Evolutionary conservation across 192 early-diverging fungal genomes (phyloP).

Genomic region (Coemansia aciculifera): DNA sequence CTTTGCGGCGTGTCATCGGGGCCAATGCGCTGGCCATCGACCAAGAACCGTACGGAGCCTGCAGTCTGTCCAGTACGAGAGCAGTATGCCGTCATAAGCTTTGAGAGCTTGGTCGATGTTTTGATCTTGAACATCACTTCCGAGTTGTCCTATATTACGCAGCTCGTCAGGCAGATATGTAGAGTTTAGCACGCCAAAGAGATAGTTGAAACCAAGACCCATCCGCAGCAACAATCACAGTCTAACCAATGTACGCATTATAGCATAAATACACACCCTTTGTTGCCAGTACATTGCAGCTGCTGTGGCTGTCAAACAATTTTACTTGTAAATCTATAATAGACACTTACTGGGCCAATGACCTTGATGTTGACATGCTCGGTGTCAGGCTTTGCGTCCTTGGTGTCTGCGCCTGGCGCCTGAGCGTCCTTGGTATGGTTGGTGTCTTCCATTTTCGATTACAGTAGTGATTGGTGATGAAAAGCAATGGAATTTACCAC

Average conservation of each 20-base stretch:
- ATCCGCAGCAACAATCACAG: background rate
- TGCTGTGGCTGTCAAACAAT: background rate
- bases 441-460: background rate
- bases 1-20: slow-evolving; percentile 80
- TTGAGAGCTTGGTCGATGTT: slow-evolving; percentile 82
- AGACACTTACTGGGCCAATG: slow-evolving; percentile 72
- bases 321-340: background rate
- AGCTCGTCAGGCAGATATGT: background rate
- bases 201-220: background rate
- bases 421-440: slow-evolving; percentile 4
- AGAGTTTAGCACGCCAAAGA: background rate
- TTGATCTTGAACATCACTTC: slow-evolving; percentile 97
- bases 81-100: slow-evolving; percentile 94
- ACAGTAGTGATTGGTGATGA: background rate
- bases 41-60: slow-evolving; percentile 84
- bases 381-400: slow-evolving; percentile 62
- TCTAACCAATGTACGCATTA: background rate
- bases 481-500: slow-evolving; percentile 3
- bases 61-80: slow-evolving; percentile 78
- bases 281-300: background rate
- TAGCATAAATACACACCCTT: background rate
- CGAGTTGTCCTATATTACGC: slow-evolving; percentile 60
- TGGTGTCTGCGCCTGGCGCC: slow-evolving; percentile 36
- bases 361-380: slow-evolving; percentile 95
- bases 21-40: slow-evolving; percentile 85